These are phyloP conservation scores for Zanthoxylum bungeanum DNA, from an alignment of 345 rosid species.

Conservation along the genomic window DNA sequence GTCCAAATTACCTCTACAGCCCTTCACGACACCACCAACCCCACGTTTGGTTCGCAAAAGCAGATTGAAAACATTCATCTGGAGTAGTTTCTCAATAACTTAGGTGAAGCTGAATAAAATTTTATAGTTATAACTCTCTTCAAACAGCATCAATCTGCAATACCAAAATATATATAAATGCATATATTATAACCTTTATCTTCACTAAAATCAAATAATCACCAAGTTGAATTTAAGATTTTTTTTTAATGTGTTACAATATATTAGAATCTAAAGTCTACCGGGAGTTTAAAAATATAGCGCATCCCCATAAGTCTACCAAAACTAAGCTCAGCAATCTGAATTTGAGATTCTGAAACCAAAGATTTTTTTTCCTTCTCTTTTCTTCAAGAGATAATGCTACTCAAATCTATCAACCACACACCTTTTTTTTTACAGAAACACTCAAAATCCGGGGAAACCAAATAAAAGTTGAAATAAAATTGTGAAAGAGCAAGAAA, in stretches of 20 bases:
- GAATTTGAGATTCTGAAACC: neutral
- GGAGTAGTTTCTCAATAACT: neutral
- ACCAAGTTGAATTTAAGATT: neutral
- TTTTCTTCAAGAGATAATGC: neutral
- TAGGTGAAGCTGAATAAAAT: neutral
- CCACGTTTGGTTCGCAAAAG: conserved; percentile 19
- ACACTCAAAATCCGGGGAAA: neutral
- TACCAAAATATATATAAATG: neutral
- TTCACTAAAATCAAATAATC: no score
- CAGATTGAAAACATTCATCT: conserved; percentile 36
- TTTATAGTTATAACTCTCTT: neutral
- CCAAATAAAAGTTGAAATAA: neutral
- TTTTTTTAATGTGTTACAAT: no score
- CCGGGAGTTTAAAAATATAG: no score
- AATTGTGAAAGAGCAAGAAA: neutral
- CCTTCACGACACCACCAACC: conserved; percentile 16
- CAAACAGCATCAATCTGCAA: neutral
- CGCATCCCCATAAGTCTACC: no score
- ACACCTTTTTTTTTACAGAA: no score
- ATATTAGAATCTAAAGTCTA: no score
- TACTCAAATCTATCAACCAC: neutral
- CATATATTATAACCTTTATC: neutral
- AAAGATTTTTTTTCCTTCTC: neutral
- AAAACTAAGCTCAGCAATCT: no score
- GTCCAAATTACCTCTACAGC: conserved; percentile 22